These are phyloP conservation scores for Candida stauntonica DNA, from an alignment of 805 yeast genomes.

Conservation along the genomic window DNA sequence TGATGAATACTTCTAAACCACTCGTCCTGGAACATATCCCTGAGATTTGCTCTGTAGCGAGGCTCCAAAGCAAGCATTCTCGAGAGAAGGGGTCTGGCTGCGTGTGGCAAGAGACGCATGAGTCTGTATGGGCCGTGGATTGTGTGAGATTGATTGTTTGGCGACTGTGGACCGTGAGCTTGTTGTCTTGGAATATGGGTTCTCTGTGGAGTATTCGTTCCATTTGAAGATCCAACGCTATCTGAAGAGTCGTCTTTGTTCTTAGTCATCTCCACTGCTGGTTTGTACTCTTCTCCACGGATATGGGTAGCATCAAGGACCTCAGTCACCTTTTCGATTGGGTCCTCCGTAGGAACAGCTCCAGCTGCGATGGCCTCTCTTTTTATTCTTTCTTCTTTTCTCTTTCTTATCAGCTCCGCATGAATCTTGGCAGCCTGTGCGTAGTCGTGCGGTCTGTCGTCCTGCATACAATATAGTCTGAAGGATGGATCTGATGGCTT, in stretches of 20 bases:
- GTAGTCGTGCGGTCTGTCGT: constrained; percentile 77
- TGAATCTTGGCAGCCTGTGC: constrained; percentile 67
- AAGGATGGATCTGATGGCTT: constrained; percentile 65
- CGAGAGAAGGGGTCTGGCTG: constrained; percentile 71
- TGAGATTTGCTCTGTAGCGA: constrained; percentile 55
- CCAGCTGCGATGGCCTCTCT: no score
- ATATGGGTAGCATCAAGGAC: constrained; percentile 16
- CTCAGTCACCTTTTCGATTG: constrained; percentile 15
- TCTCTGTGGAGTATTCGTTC: not conserved
- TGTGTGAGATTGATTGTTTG: not conserved
- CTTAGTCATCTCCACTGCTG: not conserved
- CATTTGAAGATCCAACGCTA: not conserved
- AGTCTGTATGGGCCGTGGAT: constrained; percentile 79
- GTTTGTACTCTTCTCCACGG: constrained; percentile 10
- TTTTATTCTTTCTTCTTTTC: constrained; percentile 43
- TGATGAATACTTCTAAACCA: constrained; percentile 63
- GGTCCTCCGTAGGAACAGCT: no score
- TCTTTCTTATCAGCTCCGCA: constrained; percentile 54
- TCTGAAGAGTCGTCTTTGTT: not conserved
- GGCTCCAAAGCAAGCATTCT: constrained; percentile 63
- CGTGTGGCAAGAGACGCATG: constrained; percentile 78
- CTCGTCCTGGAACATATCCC: constrained; percentile 61
- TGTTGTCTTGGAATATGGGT: no score
- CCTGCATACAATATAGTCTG: constrained; percentile 57
- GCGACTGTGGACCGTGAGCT: not conserved